phyloP scores from a whole-genome alignment of 2,329 filamentous ascomycete genomes.

The Ceratocystiopsis sp. region DNA sequence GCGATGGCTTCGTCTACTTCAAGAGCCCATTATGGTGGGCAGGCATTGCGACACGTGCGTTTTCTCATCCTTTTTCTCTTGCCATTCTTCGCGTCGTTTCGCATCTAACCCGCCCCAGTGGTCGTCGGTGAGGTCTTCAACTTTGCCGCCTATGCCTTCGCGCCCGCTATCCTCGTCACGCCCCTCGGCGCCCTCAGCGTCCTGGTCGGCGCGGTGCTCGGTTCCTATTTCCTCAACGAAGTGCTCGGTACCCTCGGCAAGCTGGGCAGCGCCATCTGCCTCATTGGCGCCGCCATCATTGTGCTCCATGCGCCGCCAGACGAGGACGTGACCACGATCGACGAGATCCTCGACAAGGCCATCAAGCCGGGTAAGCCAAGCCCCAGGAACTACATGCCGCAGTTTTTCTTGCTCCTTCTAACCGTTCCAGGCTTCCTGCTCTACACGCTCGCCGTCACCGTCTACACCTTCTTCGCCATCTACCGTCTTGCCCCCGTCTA shows the following conservation, averaged over 20 bases:
- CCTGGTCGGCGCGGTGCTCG: conserved; percentile 83
- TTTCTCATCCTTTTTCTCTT: neutral
- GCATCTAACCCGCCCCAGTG: conserved; percentile 35
- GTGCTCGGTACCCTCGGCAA: conserved; percentile 80
- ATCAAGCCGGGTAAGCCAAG: conserved; percentile 78
- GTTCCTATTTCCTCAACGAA: conserved; percentile 87
- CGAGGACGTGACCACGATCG: conserved; percentile 76
- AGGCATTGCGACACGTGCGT: conserved; percentile 72
- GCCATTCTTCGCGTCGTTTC: neutral
- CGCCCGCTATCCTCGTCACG: conserved; percentile 94
- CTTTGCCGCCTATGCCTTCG: conserved; percentile 95
- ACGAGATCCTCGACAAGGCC: conserved; percentile 80
- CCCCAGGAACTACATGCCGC: conserved; percentile 72
- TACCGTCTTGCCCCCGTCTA: conserved; percentile 81
- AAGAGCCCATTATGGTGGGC: conserved; percentile 96
- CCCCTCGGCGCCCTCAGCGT: conserved; percentile 88
- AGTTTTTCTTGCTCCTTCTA: conserved; percentile 55
- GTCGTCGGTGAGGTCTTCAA: conserved; percentile 88
- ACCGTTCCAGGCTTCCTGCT: conserved; percentile 58
- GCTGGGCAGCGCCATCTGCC: conserved; percentile 86
- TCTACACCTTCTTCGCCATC: conserved; percentile 88
- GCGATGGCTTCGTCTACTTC: conserved; percentile 87
- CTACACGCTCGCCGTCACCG: conserved; percentile 63
- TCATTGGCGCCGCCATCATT: conserved; percentile 93
- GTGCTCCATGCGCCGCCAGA: conserved; percentile 94